Conservation (phyloP, 1,284 basidiomycete species). For the Flammula alnicola region DNA sequence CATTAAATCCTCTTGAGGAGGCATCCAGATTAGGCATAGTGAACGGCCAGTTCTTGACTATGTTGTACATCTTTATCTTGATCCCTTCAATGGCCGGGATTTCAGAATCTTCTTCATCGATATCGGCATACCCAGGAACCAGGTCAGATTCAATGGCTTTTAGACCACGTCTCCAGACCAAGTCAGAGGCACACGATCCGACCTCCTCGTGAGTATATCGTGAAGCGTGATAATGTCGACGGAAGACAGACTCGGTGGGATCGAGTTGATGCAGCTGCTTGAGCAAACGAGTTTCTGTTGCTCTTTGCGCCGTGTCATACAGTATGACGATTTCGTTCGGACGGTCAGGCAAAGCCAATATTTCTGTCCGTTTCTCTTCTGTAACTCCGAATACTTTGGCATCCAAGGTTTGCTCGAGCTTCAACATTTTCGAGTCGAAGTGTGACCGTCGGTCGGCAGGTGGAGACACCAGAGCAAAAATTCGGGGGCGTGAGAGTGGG, state of each 20-base stretch:
- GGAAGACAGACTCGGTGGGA: constrained; percentile 40
- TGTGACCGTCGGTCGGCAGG: constrained; percentile 32
- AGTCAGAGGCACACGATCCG: constrained; percentile 65
- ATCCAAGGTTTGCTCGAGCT: constrained; percentile 44
- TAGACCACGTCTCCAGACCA: constrained; percentile 62
- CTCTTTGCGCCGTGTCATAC: constrained; percentile 38
- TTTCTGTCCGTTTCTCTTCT: constrained; percentile 33
- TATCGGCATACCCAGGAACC: constrained; percentile 30
- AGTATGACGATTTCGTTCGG: constrained; percentile 50
- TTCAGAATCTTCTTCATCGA: constrained; percentile 37
- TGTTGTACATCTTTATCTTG: constrained; percentile 39
- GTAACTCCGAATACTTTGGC: constrained; percentile 41
- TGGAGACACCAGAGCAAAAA: constrained; percentile 46
- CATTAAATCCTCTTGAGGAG: constrained; percentile 59
- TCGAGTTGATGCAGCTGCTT: constrained; percentile 42
- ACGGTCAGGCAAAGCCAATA: constrained; percentile 34
- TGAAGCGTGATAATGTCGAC: constrained; percentile 49
- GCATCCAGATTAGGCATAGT: constrained; percentile 61
- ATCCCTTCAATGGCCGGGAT: constrained; percentile 21
- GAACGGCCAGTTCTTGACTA: constrained; percentile 61
- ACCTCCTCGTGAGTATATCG: constrained; percentile 52
- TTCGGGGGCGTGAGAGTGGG: constrained; percentile 40
- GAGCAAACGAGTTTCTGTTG: constrained; percentile 33
- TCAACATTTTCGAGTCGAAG: constrained; percentile 40
- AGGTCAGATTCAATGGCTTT: constrained; percentile 40